Base-by-base conservation (phyloP, 257 asterid genomes). In the Nicotiana benthamiana region DNA sequence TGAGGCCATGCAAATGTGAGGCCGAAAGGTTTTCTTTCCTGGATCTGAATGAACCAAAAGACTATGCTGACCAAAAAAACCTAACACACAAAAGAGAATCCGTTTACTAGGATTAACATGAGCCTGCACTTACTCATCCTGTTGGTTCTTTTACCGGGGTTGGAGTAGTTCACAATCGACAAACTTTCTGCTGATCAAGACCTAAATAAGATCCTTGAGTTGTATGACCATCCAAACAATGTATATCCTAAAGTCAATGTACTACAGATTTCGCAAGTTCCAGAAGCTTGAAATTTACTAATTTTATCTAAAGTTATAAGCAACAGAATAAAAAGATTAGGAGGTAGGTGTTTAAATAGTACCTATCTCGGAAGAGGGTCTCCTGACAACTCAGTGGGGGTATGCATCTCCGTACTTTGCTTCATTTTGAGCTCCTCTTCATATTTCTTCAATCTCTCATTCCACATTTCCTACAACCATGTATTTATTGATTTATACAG, bases 401-500 rank as follows among this genome's bases (percentile, higher is more conserved):
- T 67, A 80, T 89, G 92, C 76, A 22, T 48, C 61, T 87, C 87
- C 54, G 51, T 24, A 60, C 85, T 86, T 82, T 86, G 88, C 78
- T 84, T 87, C 82, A 88, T 92, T 16, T 77, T 78, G 88, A 88
- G 51, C 82, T 95, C 98, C 86, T 93, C 93, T 87, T 93, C 98
- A 68, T 95, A 95, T 85, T 90, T 90, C 84, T 80, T 91, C 93
- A 95, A 81, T 85, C 97, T 92, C 83, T 89, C 91, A 20, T 91
- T 82, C 98, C 97, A 92, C 91, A 92, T 90, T 81, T 90, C 97
- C 98, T 91, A 82, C 67, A 48, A 51, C 28, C 30, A 82, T 28
- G 77, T 34, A 30, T 40, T 40, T 22, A 48, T 7, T 74, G 16
- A 48, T 74, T 48, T 48, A 74, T 9, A 74, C 61, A 74, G 1